Percentiles rank a stretch among this genome's conserved stretches.
These are phyloP conservation scores for Globisporangium iwayamae DNA, from an alignment of 352 stramenopile species.

Conservation along the genomic window DNA sequence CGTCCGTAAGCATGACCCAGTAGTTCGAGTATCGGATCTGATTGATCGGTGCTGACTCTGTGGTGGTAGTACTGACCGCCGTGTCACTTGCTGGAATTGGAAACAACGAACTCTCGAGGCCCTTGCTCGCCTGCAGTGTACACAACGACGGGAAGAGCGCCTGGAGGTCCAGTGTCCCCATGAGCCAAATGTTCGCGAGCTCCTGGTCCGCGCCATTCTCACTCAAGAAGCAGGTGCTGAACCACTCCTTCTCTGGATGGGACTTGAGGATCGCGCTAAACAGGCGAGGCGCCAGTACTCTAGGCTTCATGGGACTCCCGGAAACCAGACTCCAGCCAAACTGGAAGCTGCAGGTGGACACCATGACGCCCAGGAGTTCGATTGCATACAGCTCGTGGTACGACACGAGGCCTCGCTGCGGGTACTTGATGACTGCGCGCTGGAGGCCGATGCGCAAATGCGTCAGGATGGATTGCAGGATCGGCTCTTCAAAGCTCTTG, in stretches of 20 bases:
- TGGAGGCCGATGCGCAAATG: slow-evolving; percentile 48
- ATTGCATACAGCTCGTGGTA: slow-evolving; percentile 64
- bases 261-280: slow-evolving; percentile 59
- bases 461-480: slow-evolving; percentile 24
- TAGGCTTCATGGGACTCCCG: slow-evolving; percentile 30
- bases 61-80: background rate
- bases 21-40: slow-evolving; percentile 50
- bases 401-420: slow-evolving; percentile 17
- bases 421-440: slow-evolving; percentile 54
- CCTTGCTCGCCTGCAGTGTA: slow-evolving; percentile 4
- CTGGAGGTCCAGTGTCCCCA: slow-evolving; percentile 57
- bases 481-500: slow-evolving; percentile 24
- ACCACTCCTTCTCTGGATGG: slow-evolving; percentile 57
- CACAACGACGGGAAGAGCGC: slow-evolving; percentile 23
- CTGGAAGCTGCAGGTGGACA: slow-evolving; percentile 52
- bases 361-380: slow-evolving; percentile 57
- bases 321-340: slow-evolving; percentile 62
- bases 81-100: background rate
- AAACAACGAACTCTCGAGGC: slow-evolving; percentile 21
- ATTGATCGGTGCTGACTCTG: background rate
- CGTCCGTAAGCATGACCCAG: slow-evolving; percentile 71
- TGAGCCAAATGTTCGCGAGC: slow-evolving; percentile 58
- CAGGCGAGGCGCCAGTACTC: slow-evolving; percentile 55
- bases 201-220: slow-evolving; percentile 50
- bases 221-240: slow-evolving; percentile 59